phyloP scores from a whole-genome alignment of 1,284 basidiomycete genomes.

The Trichosporon sp. region DNA sequence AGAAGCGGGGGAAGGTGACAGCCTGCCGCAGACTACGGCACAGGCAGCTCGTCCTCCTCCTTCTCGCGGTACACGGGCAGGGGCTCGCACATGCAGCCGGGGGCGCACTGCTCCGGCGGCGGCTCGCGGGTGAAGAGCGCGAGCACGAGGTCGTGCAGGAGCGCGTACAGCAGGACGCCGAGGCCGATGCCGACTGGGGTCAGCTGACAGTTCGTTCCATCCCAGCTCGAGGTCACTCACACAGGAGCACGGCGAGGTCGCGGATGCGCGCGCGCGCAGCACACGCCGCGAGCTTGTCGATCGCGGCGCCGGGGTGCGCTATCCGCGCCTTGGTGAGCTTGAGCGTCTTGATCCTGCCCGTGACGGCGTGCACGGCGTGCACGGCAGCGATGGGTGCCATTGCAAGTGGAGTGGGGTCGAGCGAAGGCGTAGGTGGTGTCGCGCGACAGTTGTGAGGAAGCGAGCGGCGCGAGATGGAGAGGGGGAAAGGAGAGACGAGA shows the following conservation, averaged over 20 bases:
- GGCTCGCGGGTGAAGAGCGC: not conserved
- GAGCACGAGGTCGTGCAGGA: slow-evolving; percentile 11
- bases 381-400: not conserved
- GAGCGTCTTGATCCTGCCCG: not conserved
- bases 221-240: not conserved
- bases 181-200: slow-evolving; percentile 21
- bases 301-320: not conserved
- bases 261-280: not conserved
- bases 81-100: not conserved
- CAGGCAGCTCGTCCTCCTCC: not conserved
- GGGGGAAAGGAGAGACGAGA: too few relatives aligned
- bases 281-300: not conserved
- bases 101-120: not conserved
- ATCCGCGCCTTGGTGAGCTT: not conserved
- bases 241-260: not conserved
- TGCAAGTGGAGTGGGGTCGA: not conserved
- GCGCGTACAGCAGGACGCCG: slow-evolving; percentile 19
- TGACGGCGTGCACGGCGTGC: not conserved
- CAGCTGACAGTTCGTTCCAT: not conserved
- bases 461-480: too few relatives aligned
- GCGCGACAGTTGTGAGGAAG: too few relatives aligned
- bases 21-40: not conserved
- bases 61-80: not conserved
- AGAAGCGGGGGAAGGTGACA: not conserved
- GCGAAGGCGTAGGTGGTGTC: not conserved